Percentiles rank a stretch among this genome's conserved stretches.
These are phyloP conservation scores for Xerocomus minutiporus DNA, from an alignment of 1,284 basidiomycete genomes.

Conservation along the genomic window DNA sequence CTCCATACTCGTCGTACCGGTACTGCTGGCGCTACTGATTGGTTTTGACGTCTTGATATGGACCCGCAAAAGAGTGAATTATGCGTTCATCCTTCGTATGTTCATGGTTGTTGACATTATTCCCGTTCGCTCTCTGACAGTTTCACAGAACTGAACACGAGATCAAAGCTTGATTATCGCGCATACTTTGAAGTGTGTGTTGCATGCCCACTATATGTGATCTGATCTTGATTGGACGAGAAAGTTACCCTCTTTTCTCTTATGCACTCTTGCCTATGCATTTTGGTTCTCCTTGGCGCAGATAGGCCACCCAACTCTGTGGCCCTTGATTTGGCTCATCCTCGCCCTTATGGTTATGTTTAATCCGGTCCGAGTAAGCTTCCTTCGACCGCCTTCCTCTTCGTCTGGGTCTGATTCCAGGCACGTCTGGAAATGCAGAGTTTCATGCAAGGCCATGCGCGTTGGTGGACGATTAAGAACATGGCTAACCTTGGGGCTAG, in stretches of 20 bases:
- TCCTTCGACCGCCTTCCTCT: neutral
- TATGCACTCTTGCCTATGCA: conserved; percentile 71
- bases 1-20: conserved; percentile 69
- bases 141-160: conserved; percentile 65
- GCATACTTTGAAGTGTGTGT: conserved; percentile 24
- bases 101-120: neutral
- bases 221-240: conserved; percentile 3
- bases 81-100: conserved; percentile 85
- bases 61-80: conserved; percentile 77
- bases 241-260: conserved; percentile 77
- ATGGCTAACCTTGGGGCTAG: conserved; percentile 64
- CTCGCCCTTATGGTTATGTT: conserved; percentile 60
- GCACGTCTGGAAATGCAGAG: conserved; percentile 6
- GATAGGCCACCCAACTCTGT: conserved; percentile 53
- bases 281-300: conserved; percentile 83
- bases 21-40: conserved; percentile 75
- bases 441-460: conserved; percentile 34
- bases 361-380: conserved; percentile 69
- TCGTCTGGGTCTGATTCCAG: neutral
- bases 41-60: conserved; percentile 81
- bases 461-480: conserved; percentile 77
- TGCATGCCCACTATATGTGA: neutral
- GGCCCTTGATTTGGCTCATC: conserved; percentile 85
- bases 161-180: conserved; percentile 72
- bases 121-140: neutral